Percentiles rank a stretch among this genome's conserved stretches.
These are phyloP conservation scores for Cynara cardunculus DNA, from an alignment of 129 eudicot species.

Conservation along the genomic window DNA sequence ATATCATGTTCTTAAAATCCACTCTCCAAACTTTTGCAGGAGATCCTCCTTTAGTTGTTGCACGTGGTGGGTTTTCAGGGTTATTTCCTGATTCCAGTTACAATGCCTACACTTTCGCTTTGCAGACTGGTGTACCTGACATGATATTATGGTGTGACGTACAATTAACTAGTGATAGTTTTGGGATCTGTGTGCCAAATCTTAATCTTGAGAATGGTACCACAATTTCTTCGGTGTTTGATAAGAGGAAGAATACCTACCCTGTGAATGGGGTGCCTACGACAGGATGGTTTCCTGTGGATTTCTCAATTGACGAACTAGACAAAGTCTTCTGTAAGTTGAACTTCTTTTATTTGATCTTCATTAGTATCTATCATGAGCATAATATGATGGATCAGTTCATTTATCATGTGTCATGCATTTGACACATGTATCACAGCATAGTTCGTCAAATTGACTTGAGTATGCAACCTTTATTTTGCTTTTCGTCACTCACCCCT, in stretches of 20 bases:
- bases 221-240: neutral
- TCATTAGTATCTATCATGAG: neutral
- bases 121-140: constrained; percentile 29
- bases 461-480: neutral
- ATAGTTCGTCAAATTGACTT: constrained; percentile 12
- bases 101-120: constrained; percentile 38
- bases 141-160: constrained; percentile 54
- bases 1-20: constrained; percentile 24
- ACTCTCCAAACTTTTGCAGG: constrained; percentile 30
- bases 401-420: neutral
- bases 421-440: neutral
- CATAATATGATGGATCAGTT: neutral
- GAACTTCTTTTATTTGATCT: neutral
- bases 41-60: constrained; percentile 41
- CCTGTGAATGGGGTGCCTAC: constrained; percentile 42
- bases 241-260: constrained; percentile 39
- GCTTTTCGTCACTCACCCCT: neutral
- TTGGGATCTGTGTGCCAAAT: constrained; percentile 53
- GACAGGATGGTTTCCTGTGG: constrained; percentile 57
- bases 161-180: constrained; percentile 53
- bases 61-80: constrained; percentile 78
- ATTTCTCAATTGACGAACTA: constrained; percentile 57
- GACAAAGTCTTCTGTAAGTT: constrained; percentile 54
- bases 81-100: constrained; percentile 53
- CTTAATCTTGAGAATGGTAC: constrained; percentile 45